Percentiles rank a stretch among this genome's conserved stretches.
Conservation (phyloP, 2,329 filamentous ascomycete species). For the Phoma sp. region DNA sequence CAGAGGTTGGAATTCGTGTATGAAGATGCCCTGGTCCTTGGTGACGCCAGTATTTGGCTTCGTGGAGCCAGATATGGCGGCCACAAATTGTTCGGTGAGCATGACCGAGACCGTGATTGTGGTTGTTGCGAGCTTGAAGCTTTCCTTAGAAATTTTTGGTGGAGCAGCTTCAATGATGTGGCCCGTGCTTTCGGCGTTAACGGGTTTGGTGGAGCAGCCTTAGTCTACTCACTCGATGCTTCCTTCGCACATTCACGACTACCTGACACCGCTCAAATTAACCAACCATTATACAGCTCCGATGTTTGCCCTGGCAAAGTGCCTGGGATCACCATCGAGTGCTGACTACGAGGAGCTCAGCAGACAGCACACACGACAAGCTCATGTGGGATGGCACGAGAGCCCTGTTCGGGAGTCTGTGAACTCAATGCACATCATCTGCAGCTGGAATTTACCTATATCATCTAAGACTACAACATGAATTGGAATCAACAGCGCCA, state of each 20-base stretch:
- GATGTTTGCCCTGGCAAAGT: neutral
- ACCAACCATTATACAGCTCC: neutral
- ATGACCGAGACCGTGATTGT: constrained; percentile 39
- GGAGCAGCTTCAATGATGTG: neutral
- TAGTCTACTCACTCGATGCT: neutral
- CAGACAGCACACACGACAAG: too few species aligned
- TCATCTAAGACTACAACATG: neutral
- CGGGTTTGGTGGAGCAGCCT: neutral
- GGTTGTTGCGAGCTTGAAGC: constrained; percentile 17
- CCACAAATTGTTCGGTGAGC: constrained; percentile 60
- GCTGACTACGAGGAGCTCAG: neutral
- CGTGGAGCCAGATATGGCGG: constrained; percentile 55
- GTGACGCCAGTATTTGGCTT: constrained; percentile 57
- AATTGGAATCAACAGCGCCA: neutral
- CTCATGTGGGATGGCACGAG: neutral
- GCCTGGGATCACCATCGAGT: neutral
- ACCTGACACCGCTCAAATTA: neutral
- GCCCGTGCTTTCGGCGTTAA: constrained; percentile 4
- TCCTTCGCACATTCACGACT: neutral
- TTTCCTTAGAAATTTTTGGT: constrained; percentile 1
- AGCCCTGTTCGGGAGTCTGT: neutral
- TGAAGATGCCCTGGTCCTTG: constrained; percentile 86
- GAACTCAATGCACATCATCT: neutral
- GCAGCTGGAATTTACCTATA: neutral
- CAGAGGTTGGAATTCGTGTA: constrained; percentile 81